These are phyloP conservation scores for Akanthomyces muscarius DNA, from an alignment of 2,329 filamentous ascomycete species.

Conservation along the genomic window DNA sequence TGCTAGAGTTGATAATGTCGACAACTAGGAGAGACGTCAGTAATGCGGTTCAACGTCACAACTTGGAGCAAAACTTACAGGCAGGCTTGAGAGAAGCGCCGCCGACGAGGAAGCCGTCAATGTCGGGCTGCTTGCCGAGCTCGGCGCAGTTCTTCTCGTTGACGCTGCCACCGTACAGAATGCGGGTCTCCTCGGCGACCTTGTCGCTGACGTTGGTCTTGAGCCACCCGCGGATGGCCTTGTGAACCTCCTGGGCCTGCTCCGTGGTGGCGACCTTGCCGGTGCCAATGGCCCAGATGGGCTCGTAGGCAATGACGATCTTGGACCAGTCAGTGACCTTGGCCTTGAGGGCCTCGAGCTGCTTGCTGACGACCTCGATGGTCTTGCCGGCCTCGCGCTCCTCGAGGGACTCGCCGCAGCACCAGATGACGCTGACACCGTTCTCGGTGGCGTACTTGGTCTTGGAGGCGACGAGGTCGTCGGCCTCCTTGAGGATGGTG, in stretches of 20 bases:
- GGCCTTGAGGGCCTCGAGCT: slow-evolving; percentile 77
- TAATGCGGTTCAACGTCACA: not conserved
- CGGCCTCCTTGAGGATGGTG: slow-evolving; percentile 80
- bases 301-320: slow-evolving; percentile 97
- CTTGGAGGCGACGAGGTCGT: slow-evolving; percentile 85
- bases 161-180: slow-evolving; percentile 95
- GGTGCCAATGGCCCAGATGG: slow-evolving; percentile 94
- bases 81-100: slow-evolving; percentile 96
- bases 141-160: slow-evolving; percentile 98
- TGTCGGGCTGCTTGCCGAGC: slow-evolving; percentile 85
- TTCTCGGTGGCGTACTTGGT: slow-evolving; percentile 88
- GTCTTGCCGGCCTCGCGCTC: slow-evolving; percentile 84
- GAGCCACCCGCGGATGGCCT: slow-evolving; percentile 86
- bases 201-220: slow-evolving; percentile 68
- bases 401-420: slow-evolving; percentile 93
- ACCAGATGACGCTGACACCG: slow-evolving; percentile 88
- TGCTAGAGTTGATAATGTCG: slow-evolving; percentile 54
- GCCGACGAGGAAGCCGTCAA: slow-evolving; percentile 96
- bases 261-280: slow-evolving; percentile 86
- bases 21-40: slow-evolving; percentile 40
- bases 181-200: slow-evolving; percentile 80
- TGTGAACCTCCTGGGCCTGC: slow-evolving; percentile 93
- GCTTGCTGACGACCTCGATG: slow-evolving; percentile 76
- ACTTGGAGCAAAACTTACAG: slow-evolving; percentile 53
- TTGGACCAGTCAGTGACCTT: slow-evolving; percentile 84